phyloP scores from a whole-genome alignment of 2,329 filamentous ascomycete species.

The Aspergillus sp. region DNA sequence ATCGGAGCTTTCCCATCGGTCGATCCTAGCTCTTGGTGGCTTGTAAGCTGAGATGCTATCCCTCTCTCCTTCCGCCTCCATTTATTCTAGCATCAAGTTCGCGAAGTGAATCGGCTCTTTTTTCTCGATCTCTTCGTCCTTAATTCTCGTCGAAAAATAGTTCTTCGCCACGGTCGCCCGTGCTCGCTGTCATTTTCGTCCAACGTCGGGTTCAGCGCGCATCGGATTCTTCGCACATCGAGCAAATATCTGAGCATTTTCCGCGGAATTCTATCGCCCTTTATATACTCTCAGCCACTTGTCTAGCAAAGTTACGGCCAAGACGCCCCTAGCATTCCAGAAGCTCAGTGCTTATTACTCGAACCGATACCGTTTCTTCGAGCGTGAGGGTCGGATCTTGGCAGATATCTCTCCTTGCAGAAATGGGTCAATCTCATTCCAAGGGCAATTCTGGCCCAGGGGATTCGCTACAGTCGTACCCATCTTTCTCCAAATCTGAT shows the following conservation, averaged over 20 bases:
- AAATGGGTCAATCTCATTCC: conserved; percentile 54
- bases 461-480: conserved; percentile 76
- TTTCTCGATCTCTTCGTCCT: background rate
- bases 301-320: conserved; percentile 22
- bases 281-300: conserved; percentile 18
- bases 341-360: conserved; percentile 20
- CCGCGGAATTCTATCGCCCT: conserved; percentile 9
- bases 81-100: conserved; percentile 14
- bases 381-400: conserved; percentile 28
- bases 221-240: background rate
- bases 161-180: background rate
- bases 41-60: conserved; percentile 15
- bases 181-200: background rate
- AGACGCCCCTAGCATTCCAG: conserved; percentile 30
- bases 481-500: conserved; percentile 87
- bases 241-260: background rate
- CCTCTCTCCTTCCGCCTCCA: conserved; percentile 11
- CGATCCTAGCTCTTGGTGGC: conserved; percentile 20
- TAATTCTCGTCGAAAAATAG: background rate
- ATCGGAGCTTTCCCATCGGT: conserved; percentile 26
- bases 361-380: conserved; percentile 23
- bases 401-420: conserved; percentile 35
- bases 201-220: background rate
- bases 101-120: conserved; percentile 5
- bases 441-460: conserved; percentile 56